Evolutionary conservation across 2,329 filamentous ascomycete species (phyloP).

Genomic region (Pseudocercospora cruenta): DNA sequence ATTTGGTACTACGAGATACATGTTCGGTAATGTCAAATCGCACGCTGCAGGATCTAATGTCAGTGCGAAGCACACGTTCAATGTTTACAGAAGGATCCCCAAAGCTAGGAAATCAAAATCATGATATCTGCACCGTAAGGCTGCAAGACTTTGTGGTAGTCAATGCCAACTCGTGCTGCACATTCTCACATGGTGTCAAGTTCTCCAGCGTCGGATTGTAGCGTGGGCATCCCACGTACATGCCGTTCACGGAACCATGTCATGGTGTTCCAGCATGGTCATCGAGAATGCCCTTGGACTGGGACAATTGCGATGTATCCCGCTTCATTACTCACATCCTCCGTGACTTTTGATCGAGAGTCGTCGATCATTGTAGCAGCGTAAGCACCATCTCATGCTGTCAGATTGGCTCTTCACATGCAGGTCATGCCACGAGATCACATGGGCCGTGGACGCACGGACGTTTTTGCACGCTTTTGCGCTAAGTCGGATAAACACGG

Average conservation of each 20-base stretch:
- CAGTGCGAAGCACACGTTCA: no score
- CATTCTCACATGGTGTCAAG: neutral
- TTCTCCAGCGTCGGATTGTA: neutral
- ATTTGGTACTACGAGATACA: no score
- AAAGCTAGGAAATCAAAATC: no score
- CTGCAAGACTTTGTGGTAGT: no score
- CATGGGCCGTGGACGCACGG: neutral
- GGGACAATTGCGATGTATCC: neutral
- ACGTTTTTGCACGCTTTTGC: neutral
- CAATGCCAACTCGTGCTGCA: no score
- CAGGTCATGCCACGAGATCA: conserved; percentile 4
- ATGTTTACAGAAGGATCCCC: no score
- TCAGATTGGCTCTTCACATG: neutral
- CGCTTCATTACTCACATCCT: no score
- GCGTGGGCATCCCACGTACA: neutral
- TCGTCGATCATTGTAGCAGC: neutral
- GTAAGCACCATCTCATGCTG: neutral
- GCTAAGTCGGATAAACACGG: neutral
- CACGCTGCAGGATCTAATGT: no score
- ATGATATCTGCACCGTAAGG: no score
- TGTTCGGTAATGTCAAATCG: no score
- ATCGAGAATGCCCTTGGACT: neutral
- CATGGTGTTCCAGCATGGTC: neutral
- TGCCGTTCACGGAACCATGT: neutral
- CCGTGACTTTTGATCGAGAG: no score